Evolutionary conservation across 805 yeast genomes (phyloP).

Genomic region (Jamesozyma hellenica): DNA sequence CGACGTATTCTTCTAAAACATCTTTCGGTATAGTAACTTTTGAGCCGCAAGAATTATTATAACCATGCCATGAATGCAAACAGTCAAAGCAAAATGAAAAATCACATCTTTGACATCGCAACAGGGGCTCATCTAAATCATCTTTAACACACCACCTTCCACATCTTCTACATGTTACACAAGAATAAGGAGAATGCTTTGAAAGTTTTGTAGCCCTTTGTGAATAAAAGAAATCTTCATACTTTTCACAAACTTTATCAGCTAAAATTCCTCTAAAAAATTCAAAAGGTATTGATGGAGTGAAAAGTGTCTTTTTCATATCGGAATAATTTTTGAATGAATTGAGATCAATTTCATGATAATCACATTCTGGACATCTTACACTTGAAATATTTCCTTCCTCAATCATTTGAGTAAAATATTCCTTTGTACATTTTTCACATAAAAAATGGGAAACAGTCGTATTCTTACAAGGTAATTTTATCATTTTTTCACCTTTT

Average conservation of each 20-base stretch:
- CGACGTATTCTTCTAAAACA: slow-evolving; percentile 31
- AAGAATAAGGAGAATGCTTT: slow-evolving; percentile 38
- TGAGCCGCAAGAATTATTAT: slow-evolving; percentile 36
- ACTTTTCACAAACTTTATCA: slow-evolving; percentile 30
- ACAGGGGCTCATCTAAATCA: slow-evolving; percentile 37
- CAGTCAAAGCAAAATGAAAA: slow-evolving; percentile 50
- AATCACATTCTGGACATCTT: slow-evolving; percentile 47
- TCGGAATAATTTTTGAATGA: slow-evolving; percentile 18
- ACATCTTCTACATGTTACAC: slow-evolving; percentile 48
- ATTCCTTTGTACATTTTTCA: slow-evolving; percentile 35
- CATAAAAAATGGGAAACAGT: slow-evolving; percentile 36
- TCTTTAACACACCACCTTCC: slow-evolving; percentile 37
- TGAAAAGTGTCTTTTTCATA: slow-evolving; percentile 33
- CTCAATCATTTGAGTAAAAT: slow-evolving; percentile 33
- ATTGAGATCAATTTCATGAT: slow-evolving; percentile 13
- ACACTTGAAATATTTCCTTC: slow-evolving; percentile 42
- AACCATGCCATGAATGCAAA: slow-evolving; percentile 53
- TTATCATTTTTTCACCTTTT: slow-evolving; percentile 35
- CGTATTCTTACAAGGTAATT: slow-evolving; percentile 30
- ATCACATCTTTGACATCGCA: slow-evolving; percentile 40
- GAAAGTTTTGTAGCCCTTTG: slow-evolving; percentile 36
- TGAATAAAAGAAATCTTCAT: slow-evolving; percentile 29
- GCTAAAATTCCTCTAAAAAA: slow-evolving; percentile 29
- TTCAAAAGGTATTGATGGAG: slow-evolving; percentile 31
- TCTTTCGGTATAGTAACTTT: slow-evolving; percentile 23